phyloP scores from a whole-genome alignment of 495 filamentous ascomycete genomes.

The Penicillium canescens region DNA sequence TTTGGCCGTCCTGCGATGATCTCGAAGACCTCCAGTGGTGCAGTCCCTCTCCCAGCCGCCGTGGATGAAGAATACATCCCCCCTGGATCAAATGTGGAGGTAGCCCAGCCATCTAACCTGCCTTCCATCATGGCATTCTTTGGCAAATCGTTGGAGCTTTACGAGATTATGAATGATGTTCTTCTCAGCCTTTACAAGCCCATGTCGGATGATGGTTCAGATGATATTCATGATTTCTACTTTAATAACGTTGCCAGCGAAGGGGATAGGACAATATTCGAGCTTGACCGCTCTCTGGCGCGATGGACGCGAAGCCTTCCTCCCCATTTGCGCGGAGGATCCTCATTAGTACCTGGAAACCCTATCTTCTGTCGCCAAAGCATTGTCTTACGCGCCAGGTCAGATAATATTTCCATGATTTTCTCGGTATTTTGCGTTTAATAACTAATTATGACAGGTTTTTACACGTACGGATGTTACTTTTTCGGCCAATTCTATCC shows the following conservation, averaged over 20 bases:
- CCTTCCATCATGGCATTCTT: slow-evolving; percentile 42
- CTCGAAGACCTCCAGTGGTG: slow-evolving; percentile 28
- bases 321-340: slow-evolving; percentile 20
- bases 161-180: slow-evolving; percentile 43
- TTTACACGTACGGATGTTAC: slow-evolving; percentile 37
- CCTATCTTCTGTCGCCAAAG: slow-evolving; percentile 34
- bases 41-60: slow-evolving; percentile 37
- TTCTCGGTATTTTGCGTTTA: neutral
- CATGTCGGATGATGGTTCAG: slow-evolving; percentile 22
- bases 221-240: slow-evolving; percentile 35
- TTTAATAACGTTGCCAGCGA: slow-evolving; percentile 26
- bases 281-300: slow-evolving; percentile 35
- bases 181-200: slow-evolving; percentile 37
- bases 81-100: slow-evolving; percentile 13
- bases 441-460: slow-evolving; percentile 16
- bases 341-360: slow-evolving; percentile 6
- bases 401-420: neutral
- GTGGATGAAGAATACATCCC: slow-evolving; percentile 42
- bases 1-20: slow-evolving; percentile 48
- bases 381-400: slow-evolving; percentile 37
- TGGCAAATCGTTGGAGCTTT: slow-evolving; percentile 39
- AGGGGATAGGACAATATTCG: slow-evolving; percentile 35
- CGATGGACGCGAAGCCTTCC: slow-evolving; percentile 35
- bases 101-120: slow-evolving; percentile 23
- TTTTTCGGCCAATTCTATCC: slow-evolving; percentile 38